Percentiles rank a stretch among this genome's conserved stretches.
Evolutionary conservation across 768 basidiomycete genomes (phyloP).

Genomic region (Leccinellum luteum): DNA sequence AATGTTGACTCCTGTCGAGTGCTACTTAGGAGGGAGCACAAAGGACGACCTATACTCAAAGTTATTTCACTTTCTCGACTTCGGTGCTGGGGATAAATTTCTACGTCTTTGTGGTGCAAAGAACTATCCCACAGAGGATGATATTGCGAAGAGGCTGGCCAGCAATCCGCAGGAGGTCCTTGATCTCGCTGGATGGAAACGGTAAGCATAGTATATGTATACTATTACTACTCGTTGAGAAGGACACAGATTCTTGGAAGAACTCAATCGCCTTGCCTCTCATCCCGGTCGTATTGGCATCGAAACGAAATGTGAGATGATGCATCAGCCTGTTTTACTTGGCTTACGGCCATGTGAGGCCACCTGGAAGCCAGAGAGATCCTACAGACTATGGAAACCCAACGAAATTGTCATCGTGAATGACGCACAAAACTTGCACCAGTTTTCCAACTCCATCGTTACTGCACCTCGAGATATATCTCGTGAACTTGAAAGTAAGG

Average conservation of each 20-base stretch:
- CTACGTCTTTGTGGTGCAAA: conserved; percentile 83
- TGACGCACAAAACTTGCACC: conserved; percentile 70
- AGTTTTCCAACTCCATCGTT: conserved; percentile 70
- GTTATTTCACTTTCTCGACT: conserved; percentile 84
- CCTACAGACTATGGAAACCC: conserved; percentile 61
- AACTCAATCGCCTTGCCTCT: conserved; percentile 78
- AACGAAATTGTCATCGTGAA: conserved; percentile 78
- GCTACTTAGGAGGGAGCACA: conserved; percentile 56
- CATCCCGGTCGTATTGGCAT: conserved; percentile 55
- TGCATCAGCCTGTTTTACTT: conserved; percentile 62
- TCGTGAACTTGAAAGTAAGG: conserved; percentile 80
- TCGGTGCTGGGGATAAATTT: conserved; percentile 79
- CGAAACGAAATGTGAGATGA: conserved; percentile 50
- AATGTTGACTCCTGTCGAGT: conserved; percentile 59
- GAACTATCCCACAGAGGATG: conserved; percentile 78
- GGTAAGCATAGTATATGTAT: conserved; percentile 18
- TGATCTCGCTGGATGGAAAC: conserved; percentile 57
- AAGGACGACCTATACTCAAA: conserved; percentile 66
- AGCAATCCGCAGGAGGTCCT: conserved; percentile 67
- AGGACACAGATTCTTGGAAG: conserved; percentile 61
- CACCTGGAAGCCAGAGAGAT: conserved; percentile 47
- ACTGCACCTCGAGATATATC: conserved; percentile 83
- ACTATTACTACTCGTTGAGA: not conserved
- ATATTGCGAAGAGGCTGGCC: conserved; percentile 65
- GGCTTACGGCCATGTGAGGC: conserved; percentile 30